Conservation (phyloP, 2,329 filamentous ascomycete species). For the Hypoxylon sp. region DNA sequence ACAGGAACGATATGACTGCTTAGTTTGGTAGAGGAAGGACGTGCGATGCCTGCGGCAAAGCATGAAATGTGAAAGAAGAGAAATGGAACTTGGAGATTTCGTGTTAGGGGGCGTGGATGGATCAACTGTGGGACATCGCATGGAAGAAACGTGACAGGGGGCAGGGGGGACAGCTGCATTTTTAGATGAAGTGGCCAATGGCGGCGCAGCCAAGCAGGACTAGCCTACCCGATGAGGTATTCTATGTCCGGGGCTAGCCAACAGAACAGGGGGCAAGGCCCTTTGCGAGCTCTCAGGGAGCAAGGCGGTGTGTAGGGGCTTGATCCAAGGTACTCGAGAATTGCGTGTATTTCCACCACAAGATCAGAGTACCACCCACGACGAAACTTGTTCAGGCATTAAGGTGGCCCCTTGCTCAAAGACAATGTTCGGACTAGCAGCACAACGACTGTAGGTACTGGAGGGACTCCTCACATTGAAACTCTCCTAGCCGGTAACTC, state of each 20-base stretch:
- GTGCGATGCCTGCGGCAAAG: conserved; percentile 53
- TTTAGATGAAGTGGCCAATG: conserved; percentile 69
- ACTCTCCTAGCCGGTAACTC: conserved; percentile 42
- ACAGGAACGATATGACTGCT: conserved; percentile 51
- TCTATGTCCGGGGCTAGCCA: conserved; percentile 63
- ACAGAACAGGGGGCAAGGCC: conserved; percentile 55
- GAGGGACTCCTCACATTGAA: conserved; percentile 39
- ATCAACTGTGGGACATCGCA: conserved; percentile 63
- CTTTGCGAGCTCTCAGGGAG: conserved; percentile 47
- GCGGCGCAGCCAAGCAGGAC: conserved; percentile 59
- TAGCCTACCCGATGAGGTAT: conserved; percentile 66
- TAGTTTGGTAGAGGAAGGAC: conserved; percentile 49
- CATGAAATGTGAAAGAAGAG: conserved; percentile 50
- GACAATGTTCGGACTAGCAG: conserved; percentile 42
- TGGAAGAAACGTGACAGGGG: conserved; percentile 67
- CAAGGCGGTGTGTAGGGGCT: conserved; percentile 54
- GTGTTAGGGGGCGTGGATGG: conserved; percentile 54
- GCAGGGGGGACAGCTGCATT: conserved; percentile 58
- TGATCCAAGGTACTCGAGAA: conserved; percentile 48
- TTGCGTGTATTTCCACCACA: conserved; percentile 38
- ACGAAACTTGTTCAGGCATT: conserved; percentile 45
- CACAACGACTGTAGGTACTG: conserved; percentile 32
- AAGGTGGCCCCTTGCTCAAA: conserved; percentile 42
- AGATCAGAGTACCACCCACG: conserved; percentile 32
- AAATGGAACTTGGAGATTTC: conserved; percentile 51